A percentile compares a stretch with the other conserved stretches of the same genome.
phyloP scores from a whole-genome alignment of 2,329 filamentous ascomycete genomes.

The Fusarium nodosum region DNA sequence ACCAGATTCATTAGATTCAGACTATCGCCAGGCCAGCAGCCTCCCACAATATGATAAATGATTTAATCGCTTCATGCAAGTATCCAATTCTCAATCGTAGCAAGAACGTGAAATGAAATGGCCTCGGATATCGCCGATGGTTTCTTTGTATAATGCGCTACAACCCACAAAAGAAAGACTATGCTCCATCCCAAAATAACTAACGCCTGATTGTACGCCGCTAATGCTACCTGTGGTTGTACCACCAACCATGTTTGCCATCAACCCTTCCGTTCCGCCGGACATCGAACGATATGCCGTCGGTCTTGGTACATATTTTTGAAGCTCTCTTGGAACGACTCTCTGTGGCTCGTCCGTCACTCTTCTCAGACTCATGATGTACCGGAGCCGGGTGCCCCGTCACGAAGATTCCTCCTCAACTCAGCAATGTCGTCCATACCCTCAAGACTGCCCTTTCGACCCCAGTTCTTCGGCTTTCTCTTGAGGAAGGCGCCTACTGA shows the following conservation, averaged over 20 bases:
- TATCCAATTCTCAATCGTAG: background rate
- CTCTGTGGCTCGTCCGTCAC: background rate
- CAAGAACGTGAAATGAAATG: conserved; percentile 3
- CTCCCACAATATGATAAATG: conserved; percentile 1
- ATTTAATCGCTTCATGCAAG: conserved; percentile 7
- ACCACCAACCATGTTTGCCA: conserved; percentile 8
- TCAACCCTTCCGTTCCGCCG: background rate
- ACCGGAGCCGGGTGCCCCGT: conserved; percentile 29
- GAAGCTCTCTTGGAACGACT: background rate
- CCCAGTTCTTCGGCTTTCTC: conserved; percentile 91
- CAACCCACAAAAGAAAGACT: conserved; percentile 23
- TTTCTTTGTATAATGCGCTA: conserved; percentile 22
- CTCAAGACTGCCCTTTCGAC: conserved; percentile 83
- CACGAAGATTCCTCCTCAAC: conserved; percentile 47
- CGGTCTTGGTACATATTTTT: conserved; percentile 7
- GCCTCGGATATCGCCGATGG: conserved; percentile 1
- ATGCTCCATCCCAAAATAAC: conserved; percentile 24
- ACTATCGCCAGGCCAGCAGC: background rate
- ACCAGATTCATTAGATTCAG: background rate
- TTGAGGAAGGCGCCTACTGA: conserved; percentile 95
- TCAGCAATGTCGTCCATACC: conserved; percentile 53
- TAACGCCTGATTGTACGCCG: conserved; percentile 39
- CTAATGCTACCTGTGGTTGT: conserved; percentile 21
- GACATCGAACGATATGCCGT: background rate
- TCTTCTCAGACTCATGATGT: conserved; percentile 16